These are phyloP conservation scores for Trichoderma sp. DNA, from an alignment of 2,329 filamentous ascomycete genomes.

Conservation along the genomic window DNA sequence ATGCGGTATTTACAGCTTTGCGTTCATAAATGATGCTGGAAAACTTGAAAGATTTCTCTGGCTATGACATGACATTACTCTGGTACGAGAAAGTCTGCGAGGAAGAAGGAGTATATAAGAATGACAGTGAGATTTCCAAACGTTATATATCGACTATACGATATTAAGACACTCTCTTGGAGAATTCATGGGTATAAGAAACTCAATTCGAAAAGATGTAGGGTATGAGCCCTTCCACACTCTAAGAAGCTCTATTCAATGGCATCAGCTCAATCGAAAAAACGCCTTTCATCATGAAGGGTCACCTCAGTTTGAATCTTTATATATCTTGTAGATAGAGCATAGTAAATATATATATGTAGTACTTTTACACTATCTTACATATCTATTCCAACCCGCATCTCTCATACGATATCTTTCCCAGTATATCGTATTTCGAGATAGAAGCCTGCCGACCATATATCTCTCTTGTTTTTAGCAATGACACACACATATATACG, in stretches of 20 bases:
- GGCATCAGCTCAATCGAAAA: not conserved
- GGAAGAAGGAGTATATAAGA: not conserved
- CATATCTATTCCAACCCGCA: constrained; percentile 9
- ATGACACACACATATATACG: constrained; percentile 24
- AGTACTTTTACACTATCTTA: constrained; percentile 28
- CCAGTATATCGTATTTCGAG: not conserved
- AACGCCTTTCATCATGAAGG: not conserved
- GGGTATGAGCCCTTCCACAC: not conserved
- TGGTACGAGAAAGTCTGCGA: not conserved
- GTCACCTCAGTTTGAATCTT: not conserved
- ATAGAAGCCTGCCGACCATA: not conserved
- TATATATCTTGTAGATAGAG: constrained; percentile 6
- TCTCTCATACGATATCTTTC: not conserved
- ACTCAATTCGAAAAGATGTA: not conserved
- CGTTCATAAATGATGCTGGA: not conserved
- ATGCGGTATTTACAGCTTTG: not conserved
- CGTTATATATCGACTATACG: not conserved
- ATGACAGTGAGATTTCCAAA: not conserved
- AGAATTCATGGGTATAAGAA: not conserved
- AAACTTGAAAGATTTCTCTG: not conserved
- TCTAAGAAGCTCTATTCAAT: not conserved
- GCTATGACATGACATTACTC: not conserved
- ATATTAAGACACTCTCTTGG: not conserved
- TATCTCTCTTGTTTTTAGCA: not conserved
- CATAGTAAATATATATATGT: constrained; percentile 23